phyloP scores from a whole-genome alignment of 2,329 filamentous ascomycete species.

The Verruconis gallopava region DNA sequence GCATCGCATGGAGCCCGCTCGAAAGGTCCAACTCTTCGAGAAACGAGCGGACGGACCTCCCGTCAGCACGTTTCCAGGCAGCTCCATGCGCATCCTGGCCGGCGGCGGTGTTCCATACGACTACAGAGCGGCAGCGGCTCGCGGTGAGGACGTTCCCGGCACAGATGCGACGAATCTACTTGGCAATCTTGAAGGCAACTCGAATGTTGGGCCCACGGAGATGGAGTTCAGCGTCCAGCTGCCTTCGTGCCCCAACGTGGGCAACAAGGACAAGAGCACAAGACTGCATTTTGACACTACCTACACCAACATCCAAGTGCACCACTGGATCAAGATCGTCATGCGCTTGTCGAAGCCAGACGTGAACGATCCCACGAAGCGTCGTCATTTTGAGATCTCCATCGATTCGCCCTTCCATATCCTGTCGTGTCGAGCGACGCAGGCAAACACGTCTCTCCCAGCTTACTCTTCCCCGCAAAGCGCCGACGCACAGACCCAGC shows the following conservation, averaged over 20 bases:
- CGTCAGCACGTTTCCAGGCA: constrained; percentile 58
- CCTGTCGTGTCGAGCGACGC: constrained; percentile 83
- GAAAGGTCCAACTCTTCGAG: constrained; percentile 78
- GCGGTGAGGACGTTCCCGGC: constrained; percentile 41
- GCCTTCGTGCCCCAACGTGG: constrained; percentile 77
- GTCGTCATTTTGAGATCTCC: constrained; percentile 87
- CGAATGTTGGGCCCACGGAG: constrained; percentile 74
- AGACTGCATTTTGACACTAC: constrained; percentile 81
- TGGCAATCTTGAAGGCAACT: constrained; percentile 65
- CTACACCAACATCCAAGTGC: constrained; percentile 86
- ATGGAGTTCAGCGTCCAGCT: constrained; percentile 91
- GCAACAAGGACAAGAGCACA: constrained; percentile 49
- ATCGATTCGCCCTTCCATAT: constrained; percentile 94
- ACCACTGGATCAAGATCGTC: constrained; percentile 97
- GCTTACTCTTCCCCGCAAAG: constrained; percentile 54
- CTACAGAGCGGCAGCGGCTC: constrained; percentile 41
- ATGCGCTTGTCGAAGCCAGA: constrained; percentile 83
- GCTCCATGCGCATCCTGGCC: constrained; percentile 61
- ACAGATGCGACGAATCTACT: constrained; percentile 56
- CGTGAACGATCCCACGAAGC: constrained; percentile 60
- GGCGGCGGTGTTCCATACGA: constrained; percentile 68
- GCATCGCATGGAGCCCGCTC: constrained; percentile 68
- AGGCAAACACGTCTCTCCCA: constrained; percentile 75
- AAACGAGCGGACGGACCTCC: constrained; percentile 72
- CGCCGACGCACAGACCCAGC: constrained; percentile 18